Evolutionary conservation across 2,329 filamentous ascomycete species (phyloP), one percentile per base, ranked within the genome.

Genomic region (Pseudogymnoascus sp.): DNA sequence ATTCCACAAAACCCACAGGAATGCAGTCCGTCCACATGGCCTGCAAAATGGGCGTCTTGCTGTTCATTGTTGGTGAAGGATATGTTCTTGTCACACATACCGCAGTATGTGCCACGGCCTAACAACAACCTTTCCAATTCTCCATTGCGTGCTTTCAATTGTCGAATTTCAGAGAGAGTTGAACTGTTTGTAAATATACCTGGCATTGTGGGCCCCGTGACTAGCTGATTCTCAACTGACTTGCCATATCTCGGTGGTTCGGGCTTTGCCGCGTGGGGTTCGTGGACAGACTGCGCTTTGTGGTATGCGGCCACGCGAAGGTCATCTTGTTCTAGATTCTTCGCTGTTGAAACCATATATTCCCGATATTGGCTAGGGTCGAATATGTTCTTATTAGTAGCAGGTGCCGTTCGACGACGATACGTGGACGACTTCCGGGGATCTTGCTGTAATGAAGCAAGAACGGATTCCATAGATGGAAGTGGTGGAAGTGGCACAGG

Each of bases 31-130:
- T 56, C 50, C 26, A 56, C 4, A 33, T 56, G 50, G 7, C 50
- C 50, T 33, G 50, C 26, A 33, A 56, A 56, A 33, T 56, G 50
- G 16, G 50, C 8, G 6, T 56, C 29, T n/a, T n/a, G 50, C 50
- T 56, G 50, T 56, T 33, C 50, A 19, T 33, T 33, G 1, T n/a
- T 56, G 50, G 50, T 56, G 14, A 56, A 56, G 6, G 50, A 21
- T 56, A 56, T 56, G 50, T 5, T 56, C 50, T 56, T 56, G n/a
- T 56, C 50, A 33, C 50, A 56, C 50, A 56, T 33, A 6, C 50
- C 50, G 14, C 50, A 56, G 50, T 56, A 56, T 33, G 29, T 33
- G 7, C n/a, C 29, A 56, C 50, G 50, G 29, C 29, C 50, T 3
- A 56, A 21, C 7, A 56, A 6, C 3, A 56, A 16, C 6, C 50